Percentiles rank a stretch among this genome's conserved stretches.
These are phyloP conservation scores for Curvularia hawaiiensis DNA, from an alignment of 2,329 filamentous ascomycete genomes.

Conservation along the genomic window DNA sequence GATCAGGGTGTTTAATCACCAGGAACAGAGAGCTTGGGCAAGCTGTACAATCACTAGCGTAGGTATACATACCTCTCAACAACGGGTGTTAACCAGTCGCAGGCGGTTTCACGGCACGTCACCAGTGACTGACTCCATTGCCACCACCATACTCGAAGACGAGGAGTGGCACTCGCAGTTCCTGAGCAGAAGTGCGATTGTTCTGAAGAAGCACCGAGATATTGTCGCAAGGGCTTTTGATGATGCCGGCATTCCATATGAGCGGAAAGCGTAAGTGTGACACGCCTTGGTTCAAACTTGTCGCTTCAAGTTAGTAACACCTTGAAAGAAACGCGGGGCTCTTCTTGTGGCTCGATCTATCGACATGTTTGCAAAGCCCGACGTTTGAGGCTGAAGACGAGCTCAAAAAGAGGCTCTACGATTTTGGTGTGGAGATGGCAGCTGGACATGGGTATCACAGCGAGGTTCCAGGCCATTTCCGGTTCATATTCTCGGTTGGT, in stretches of 20 bases:
- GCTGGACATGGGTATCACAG: conserved; percentile 43
- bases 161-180: conserved; percentile 19
- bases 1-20: conserved; percentile 27
- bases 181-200: neutral
- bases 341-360: conserved; percentile 61
- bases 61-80: neutral
- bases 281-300: neutral
- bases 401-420: conserved; percentile 29
- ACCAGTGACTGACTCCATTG: conserved; percentile 24
- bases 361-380: conserved; percentile 16
- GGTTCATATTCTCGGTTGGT: conserved; percentile 49
- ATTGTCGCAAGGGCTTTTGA: conserved; percentile 3
- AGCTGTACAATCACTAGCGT: conserved; percentile 37
- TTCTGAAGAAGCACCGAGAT: neutral
- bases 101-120: conserved; percentile 38
- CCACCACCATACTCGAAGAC: conserved; percentile 28
- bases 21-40: conserved; percentile 23
- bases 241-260: conserved; percentile 3
- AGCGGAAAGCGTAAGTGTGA: conserved; percentile 8
- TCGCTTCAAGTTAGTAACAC: neutral
- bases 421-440: conserved; percentile 27
- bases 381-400: conserved; percentile 25
- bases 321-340: conserved; percentile 59
- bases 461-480: conserved; percentile 49
- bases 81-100: neutral